Evolutionary conservation across 2,329 filamentous ascomycete genomes (phyloP).

Genomic region (Nothophoma quercina): DNA sequence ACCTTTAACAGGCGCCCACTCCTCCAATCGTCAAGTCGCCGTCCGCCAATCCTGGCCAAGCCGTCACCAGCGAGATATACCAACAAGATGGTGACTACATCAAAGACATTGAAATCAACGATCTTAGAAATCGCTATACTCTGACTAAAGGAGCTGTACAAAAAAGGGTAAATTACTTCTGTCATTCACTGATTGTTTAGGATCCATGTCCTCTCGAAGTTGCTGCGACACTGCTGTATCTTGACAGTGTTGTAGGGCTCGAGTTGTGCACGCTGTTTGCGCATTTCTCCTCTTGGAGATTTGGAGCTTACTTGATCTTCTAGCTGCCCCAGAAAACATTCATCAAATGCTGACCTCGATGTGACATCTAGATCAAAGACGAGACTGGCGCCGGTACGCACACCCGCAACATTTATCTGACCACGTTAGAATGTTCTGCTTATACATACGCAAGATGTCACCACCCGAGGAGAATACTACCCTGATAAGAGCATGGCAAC

Average conservation of each 20-base stretch:
- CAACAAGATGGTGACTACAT: slow-evolving; percentile 97
- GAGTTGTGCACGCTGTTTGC: slow-evolving; percentile 41
- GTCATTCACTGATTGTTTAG: slow-evolving; percentile 71
- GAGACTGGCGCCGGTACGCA: slow-evolving; percentile 99
- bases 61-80: slow-evolving; percentile 80
- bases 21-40: slow-evolving; percentile 63
- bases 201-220: slow-evolving; percentile 49
- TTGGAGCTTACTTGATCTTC: slow-evolving; percentile 57
- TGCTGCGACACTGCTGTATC: slow-evolving; percentile 42
- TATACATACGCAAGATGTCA: slow-evolving; percentile 87
- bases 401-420: slow-evolving; percentile 73
- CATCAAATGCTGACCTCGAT: slow-evolving; percentile 91
- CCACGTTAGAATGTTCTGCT: slow-evolving; percentile 64
- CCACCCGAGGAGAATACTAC: slow-evolving; percentile 93
- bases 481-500: slow-evolving; percentile 98
- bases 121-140: slow-evolving; percentile 94
- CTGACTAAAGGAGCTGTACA: slow-evolving; percentile 97
- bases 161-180: slow-evolving; percentile 96
- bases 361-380: slow-evolving; percentile 98
- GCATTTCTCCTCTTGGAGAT: slow-evolving; percentile 48
- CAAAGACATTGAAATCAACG: slow-evolving; percentile 98
- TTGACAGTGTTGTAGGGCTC: slow-evolving; percentile 65
- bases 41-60: slow-evolving; percentile 54
- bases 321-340: slow-evolving; percentile 65
- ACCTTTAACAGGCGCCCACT: slow-evolving; percentile 50